Conservation (phyloP, 176 grass and related monocot genomes). For the Urochloa ruziziensis region DNA sequence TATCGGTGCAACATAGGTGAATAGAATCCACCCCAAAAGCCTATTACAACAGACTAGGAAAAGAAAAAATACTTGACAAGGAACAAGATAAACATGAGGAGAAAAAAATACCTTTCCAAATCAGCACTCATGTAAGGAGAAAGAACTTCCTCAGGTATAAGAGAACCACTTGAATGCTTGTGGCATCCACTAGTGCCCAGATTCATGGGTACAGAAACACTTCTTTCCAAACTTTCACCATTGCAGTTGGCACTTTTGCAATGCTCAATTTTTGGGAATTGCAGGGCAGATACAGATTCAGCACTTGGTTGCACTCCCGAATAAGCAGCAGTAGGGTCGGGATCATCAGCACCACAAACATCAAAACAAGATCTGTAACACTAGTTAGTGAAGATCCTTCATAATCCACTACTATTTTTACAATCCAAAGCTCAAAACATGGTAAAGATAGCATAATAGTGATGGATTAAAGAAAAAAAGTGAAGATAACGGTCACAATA, state of each 20-base stretch:
- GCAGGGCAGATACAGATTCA: conserved; percentile 43
- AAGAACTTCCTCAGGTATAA: conserved; percentile 81
- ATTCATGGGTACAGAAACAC: conserved; percentile 59
- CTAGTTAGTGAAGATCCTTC: conserved; percentile 31
- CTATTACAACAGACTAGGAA: conserved; percentile 7
- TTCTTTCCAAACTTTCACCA: conserved; percentile 70
- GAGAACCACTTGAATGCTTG: conserved; percentile 73
- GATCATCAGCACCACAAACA: conserved; percentile 62
- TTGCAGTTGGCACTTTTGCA: conserved; percentile 39
- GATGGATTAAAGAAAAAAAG: conserved; percentile 8
- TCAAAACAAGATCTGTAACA: conserved; percentile 87
- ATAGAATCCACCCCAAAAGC: conserved; percentile 3
- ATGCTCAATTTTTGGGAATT: conserved; percentile 39
- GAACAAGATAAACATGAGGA: background rate
- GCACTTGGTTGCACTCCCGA: conserved; percentile 35
- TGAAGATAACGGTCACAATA: background rate
- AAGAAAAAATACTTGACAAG: background rate
- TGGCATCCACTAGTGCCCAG: conserved; percentile 39
- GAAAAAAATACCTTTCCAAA: conserved; percentile 53
- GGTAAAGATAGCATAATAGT: background rate
- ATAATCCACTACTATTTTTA: conserved; percentile 25
- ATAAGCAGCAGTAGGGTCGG: conserved; percentile 32
- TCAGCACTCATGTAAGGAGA: conserved; percentile 63
- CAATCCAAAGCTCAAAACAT: conserved; percentile 16
- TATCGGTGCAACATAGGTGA: no score